Evolutionary conservation across 2,329 filamentous ascomycete species (phyloP).

Genomic region (Dryadomyces sulphureus): DNA sequence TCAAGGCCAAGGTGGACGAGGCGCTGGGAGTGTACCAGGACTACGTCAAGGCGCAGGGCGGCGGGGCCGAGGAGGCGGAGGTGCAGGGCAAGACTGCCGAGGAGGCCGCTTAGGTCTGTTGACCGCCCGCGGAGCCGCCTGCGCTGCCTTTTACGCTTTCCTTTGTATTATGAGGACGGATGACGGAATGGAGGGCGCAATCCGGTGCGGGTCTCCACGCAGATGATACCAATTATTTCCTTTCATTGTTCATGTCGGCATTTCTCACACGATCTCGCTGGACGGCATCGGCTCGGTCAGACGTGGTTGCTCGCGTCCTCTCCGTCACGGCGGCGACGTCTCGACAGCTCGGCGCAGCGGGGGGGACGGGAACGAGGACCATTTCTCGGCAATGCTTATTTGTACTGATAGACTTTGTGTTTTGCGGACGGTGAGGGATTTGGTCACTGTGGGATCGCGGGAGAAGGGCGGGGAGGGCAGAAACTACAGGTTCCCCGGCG

Average conservation of each 20-base stretch:
- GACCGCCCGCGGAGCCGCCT: conserved; percentile 3
- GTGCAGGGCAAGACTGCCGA: conserved; percentile 31
- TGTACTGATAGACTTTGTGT: conserved; percentile 17
- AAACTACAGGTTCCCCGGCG: neutral
- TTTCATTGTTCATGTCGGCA: conserved; percentile 6
- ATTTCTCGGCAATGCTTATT: conserved; percentile 13
- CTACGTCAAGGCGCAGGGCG: conserved; percentile 77
- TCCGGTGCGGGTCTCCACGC: conserved; percentile 5
- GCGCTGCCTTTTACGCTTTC: conserved; percentile 2
- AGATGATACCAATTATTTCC: conserved; percentile 14
- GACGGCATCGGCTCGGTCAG: neutral
- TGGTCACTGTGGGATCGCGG: no score
- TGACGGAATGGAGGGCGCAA: conserved; percentile 3
- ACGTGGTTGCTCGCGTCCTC: neutral
- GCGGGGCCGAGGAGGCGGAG: conserved; percentile 28
- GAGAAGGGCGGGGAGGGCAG: neutral
- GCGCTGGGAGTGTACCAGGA: conserved; percentile 95
- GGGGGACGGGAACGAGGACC: neutral
- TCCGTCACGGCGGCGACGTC: neutral
- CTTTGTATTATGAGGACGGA: neutral
- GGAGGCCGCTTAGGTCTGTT: conserved; percentile 13
- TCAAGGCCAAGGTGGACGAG: conserved; percentile 93
- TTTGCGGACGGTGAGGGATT: conserved; percentile 4
- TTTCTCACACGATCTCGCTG: neutral
- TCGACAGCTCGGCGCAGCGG: neutral